Conservation (phyloP, 768 basidiomycete species). For the Amanita molliuscula region DNA sequence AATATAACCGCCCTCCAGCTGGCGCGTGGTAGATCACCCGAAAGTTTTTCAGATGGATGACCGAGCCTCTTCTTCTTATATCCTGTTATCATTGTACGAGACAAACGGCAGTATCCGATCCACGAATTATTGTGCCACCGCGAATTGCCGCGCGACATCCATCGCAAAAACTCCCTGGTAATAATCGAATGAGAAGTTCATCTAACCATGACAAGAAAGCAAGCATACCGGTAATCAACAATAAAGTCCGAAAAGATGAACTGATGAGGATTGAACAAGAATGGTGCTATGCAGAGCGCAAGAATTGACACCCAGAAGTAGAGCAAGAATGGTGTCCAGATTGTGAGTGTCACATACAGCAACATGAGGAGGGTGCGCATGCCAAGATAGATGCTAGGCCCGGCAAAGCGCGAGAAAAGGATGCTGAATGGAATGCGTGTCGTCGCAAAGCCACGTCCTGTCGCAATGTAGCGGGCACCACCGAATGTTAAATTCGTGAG, state of each 20-base stretch:
- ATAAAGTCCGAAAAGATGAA: slow-evolving; percentile 96
- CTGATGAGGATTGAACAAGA: slow-evolving; percentile 99
- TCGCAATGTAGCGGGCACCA: slow-evolving; percentile 97
- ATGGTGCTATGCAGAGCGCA: slow-evolving; percentile 87
- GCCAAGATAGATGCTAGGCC: slow-evolving; percentile 96
- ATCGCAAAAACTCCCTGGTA: slow-evolving; percentile 86
- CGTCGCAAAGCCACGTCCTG: slow-evolving; percentile 97
- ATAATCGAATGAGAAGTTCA: slow-evolving; percentile 5
- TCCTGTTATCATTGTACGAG: slow-evolving; percentile 98
- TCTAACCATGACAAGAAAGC: background rate
- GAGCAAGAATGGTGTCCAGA: slow-evolving; percentile 88
- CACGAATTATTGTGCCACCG: slow-evolving; percentile 96
- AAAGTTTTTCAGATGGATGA: slow-evolving; percentile 94
- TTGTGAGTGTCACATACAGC: slow-evolving; percentile 84
- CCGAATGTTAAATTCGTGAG: slow-evolving; percentile 95
- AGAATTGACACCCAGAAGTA: slow-evolving; percentile 98
- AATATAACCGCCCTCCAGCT: slow-evolving; percentile 85
- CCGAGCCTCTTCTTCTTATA: slow-evolving; percentile 98
- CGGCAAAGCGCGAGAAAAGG: slow-evolving; percentile 96
- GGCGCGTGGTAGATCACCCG: slow-evolving; percentile 90
- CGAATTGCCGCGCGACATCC: slow-evolving; percentile 99
- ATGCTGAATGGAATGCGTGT: slow-evolving; percentile 91
- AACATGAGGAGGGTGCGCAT: slow-evolving; percentile 88
- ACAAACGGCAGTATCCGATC: slow-evolving; percentile 98
- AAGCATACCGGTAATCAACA: slow-evolving; percentile 78